Base-by-base conservation (phyloP, 768 basidiomycete species). In the Psilocybe cubensis region DNA sequence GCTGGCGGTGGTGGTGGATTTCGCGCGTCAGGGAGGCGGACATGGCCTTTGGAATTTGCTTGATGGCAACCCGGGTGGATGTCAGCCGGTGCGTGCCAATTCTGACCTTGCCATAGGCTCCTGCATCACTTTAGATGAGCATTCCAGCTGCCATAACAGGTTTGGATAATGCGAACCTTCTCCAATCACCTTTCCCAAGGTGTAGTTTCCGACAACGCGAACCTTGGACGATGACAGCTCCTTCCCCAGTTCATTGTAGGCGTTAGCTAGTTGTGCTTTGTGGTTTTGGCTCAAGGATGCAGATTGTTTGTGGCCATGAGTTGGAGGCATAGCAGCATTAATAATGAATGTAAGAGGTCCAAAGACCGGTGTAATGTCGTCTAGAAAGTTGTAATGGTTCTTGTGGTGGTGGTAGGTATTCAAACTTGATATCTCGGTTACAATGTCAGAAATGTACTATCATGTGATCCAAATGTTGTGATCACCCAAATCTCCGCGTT, bases 171-270 rank as follows among this genome's bases (percentile, higher is more conserved):
- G 66, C 84, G 62, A 66, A 91, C 95, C 96, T 87, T 97, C 96
- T 43, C 96, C 96, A 65, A 97, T 96, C 67, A 92, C 89, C 73
- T 89, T 90, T 49, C 96, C 94, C 8, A 97, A 80, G 23, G 94
- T 96, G 68, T 97, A 97, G 70, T 96, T 96, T 56, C 96, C 95
- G 42, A 98, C 87, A 25, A 97, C 92, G 62, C 90, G 88, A 55
- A 98, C 80, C 77, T 91, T 95, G 61, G 84, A 84, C 23, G 92
- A 93, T n/a, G 90, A 88, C 25, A 98, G 85, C 74, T 97, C 96
- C 78, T 90, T 96, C 63, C 95, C 96, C 5, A 98, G 85, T 80
- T 96, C 95, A 76, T 95, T 95, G 79, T 98, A 98, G 58, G 96
- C 96, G 71, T 85, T 93, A 67, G 90, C 90, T 69, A 98, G 92